phyloP scores from a whole-genome alignment of 768 basidiomycete species.

The Brasilioporus rufonigricans region DNA sequence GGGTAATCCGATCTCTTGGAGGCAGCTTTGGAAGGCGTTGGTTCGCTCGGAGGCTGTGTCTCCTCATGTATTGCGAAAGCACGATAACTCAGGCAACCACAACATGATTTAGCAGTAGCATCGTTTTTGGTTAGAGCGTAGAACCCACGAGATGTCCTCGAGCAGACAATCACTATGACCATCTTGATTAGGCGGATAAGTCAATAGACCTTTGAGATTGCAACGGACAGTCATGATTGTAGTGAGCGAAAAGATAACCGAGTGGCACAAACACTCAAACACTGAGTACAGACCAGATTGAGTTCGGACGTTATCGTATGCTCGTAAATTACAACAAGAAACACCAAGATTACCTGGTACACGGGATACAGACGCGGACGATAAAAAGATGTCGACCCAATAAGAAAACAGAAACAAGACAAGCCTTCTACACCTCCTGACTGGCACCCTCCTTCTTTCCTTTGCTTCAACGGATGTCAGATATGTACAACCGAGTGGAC shows the following conservation, averaged over 20 bases:
- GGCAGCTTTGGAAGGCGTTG: constrained; percentile 68
- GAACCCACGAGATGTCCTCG: too few relatives aligned
- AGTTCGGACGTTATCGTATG: background rate
- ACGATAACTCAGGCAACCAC: background rate
- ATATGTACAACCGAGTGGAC: background rate
- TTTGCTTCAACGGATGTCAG: constrained; percentile 25
- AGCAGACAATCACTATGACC: too few relatives aligned
- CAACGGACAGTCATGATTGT: too few relatives aligned
- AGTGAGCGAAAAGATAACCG: background rate
- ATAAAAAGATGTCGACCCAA: constrained; percentile 29
- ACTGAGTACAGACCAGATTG: background rate
- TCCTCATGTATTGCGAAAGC: constrained; percentile 50
- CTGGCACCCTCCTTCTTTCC: constrained; percentile 35
- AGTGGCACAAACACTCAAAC: background rate
- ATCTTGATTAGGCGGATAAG: too few relatives aligned
- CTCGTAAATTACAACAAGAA: constrained; percentile 14
- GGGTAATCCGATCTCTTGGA: constrained; percentile 80
- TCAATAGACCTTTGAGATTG: too few relatives aligned
- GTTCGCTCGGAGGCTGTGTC: constrained; percentile 50
- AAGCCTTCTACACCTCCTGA: constrained; percentile 28
- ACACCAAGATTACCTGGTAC: constrained; percentile 28
- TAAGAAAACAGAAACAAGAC: constrained; percentile 13
- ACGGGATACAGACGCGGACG: constrained; percentile 25
- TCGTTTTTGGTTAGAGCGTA: background rate
- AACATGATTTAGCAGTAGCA: background rate